Conservation (phyloP, 208 protist genomes). For the Sergeia podlipaevii region DNA sequence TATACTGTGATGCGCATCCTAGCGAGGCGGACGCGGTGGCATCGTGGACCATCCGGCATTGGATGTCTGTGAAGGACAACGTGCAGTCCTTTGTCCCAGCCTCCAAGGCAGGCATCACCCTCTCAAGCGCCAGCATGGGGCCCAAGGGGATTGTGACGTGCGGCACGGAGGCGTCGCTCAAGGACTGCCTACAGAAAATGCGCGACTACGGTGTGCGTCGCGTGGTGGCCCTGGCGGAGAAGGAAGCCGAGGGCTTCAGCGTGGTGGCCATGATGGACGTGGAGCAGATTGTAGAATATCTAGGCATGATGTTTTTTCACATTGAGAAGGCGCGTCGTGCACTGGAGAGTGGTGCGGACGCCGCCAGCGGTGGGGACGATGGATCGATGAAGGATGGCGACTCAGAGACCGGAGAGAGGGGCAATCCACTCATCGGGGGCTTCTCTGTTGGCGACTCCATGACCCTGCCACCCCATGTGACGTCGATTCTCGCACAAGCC, state of each 20-base stretch:
- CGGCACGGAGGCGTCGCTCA: conserved; percentile 54
- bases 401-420: neutral
- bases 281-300: conserved; percentile 79
- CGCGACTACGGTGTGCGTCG: conserved; percentile 44
- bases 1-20: conserved; percentile 69
- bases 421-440: neutral
- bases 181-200: conserved; percentile 69
- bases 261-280: conserved; percentile 78
- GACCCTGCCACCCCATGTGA: conserved; percentile 55
- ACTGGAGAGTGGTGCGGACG: conserved; percentile 6
- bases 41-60: conserved; percentile 65
- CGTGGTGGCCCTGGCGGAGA: conserved; percentile 64
- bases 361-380: neutral
- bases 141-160: conserved; percentile 41
- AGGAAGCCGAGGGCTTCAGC: conserved; percentile 53
- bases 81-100: conserved; percentile 17
- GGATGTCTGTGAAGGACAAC: conserved; percentile 28
- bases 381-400: neutral
- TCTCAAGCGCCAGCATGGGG: conserved; percentile 5
- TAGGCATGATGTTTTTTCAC: conserved; percentile 77
- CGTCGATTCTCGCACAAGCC: conserved; percentile 42
- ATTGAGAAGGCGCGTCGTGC: conserved; percentile 42
- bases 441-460: conserved; percentile 29
- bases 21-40: conserved; percentile 52
- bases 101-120: conserved; percentile 3